Conservation (phyloP, 805 yeast genomes). For the Kodamaea kakaduensis region DNA sequence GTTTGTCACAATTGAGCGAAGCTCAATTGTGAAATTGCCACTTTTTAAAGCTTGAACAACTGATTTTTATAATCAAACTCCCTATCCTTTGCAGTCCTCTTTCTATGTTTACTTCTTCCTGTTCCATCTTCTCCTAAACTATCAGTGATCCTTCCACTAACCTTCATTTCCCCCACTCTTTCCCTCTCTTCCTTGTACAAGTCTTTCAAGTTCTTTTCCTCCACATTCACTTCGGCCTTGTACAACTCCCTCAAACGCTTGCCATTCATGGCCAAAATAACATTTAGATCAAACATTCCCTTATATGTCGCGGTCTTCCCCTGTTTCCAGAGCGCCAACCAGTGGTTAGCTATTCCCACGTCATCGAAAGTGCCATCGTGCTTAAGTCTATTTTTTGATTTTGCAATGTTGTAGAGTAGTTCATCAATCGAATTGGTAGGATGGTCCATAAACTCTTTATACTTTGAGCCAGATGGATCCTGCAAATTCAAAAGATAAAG, state of each 20-base stretch:
- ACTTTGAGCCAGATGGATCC: conserved; percentile 43
- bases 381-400: conserved; percentile 31
- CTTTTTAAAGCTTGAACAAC: conserved; percentile 21
- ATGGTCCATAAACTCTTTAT: conserved; percentile 42
- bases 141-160: conserved; percentile 25
- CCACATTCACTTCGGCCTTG: conserved; percentile 25
- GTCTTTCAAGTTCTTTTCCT: conserved; percentile 21
- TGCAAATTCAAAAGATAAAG: conserved; percentile 69
- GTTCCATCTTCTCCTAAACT: conserved; percentile 41
- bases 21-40: background rate
- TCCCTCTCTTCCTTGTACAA: conserved; percentile 26
- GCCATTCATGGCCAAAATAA: conserved; percentile 28
- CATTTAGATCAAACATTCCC: conserved; percentile 35
- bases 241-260: conserved; percentile 21
- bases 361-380: conserved; percentile 44
- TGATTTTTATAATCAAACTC: conserved; percentile 37
- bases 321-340: conserved; percentile 59
- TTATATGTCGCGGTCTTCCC: conserved; percentile 39
- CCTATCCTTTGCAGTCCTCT: conserved; percentile 43
- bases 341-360: conserved; percentile 56
- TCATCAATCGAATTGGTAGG: conserved; percentile 74
- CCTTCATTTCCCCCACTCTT: conserved; percentile 25
- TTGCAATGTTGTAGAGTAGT: conserved; percentile 49
- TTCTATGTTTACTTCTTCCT: conserved; percentile 30
- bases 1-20: too few species aligned